phyloP scores from a whole-genome alignment of 345 rosid species.

The Trapa bicornis region DNA sequence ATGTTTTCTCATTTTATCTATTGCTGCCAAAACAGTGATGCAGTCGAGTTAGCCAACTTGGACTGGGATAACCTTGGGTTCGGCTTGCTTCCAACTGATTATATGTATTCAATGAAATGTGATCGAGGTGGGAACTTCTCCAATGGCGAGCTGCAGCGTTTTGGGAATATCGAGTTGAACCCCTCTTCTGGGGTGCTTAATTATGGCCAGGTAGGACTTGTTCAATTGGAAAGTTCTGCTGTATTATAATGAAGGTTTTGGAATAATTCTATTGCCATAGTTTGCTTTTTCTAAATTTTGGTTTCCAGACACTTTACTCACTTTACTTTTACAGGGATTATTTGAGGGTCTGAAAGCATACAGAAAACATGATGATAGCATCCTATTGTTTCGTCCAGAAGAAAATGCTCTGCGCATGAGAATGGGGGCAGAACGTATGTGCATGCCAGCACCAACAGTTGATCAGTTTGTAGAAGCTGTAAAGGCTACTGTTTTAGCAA shows the following conservation, averaged over 20 bases:
- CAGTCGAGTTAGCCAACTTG: constrained; percentile 43
- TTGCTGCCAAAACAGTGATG: constrained; percentile 20
- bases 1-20: background rate
- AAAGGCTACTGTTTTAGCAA: constrained; percentile 70
- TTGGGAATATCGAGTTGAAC: constrained; percentile 76
- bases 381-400: constrained; percentile 82
- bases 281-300: background rate
- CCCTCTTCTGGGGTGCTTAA: constrained; percentile 87
- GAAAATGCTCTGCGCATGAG: constrained; percentile 84
- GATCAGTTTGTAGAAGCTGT: constrained; percentile 90
- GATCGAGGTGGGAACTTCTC: constrained; percentile 41
- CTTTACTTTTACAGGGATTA: constrained; percentile 39
- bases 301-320: background rate
- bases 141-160: constrained; percentile 56
- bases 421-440: constrained; percentile 84
- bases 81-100: constrained; percentile 59
- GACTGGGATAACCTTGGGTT: constrained; percentile 92
- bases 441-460: constrained; percentile 84
- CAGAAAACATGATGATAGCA: constrained; percentile 50
- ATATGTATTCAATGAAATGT: constrained; percentile 74
- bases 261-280: no score
- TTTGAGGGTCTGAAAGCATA: constrained; percentile 96
- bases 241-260: no score
- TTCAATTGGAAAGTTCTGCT: background rate
- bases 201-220: constrained; percentile 67